Evolutionary conservation across 805 yeast species (phyloP), one percentile per base, ranked within the genome.

Genomic region (Saccharomycopsis vini): DNA sequence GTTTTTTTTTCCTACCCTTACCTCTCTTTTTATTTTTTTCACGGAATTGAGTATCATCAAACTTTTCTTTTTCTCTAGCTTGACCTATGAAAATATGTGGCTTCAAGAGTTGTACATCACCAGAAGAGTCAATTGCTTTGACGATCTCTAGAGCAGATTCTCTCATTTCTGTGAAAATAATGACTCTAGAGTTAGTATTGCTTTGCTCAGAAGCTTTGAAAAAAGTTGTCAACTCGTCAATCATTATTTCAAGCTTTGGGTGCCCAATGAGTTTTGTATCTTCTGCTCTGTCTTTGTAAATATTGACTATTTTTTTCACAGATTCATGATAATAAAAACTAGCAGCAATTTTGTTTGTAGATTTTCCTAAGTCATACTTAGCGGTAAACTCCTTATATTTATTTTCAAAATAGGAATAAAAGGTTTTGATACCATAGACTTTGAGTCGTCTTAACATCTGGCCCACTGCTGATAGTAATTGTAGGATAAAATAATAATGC

Each of bases 11-110:
- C 40, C 64, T 62, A n/a, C 66, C 67, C 46, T 68, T 57, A 3
- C 72, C 70, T 49, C 68, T 71, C 13, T 69, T 68, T 30, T 63
- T 62, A 36, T 67, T 60, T 47, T 72, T 73, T 31, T 64, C 56
- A 10, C 62, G 55, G 51, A 64, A 77, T 5, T 64, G 66, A 2
- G 62, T 73, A 47, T 79, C 79, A 56, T 80, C 83, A 56, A 80
- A 79, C 28, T 71, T 76, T 39, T 79, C 86, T 54, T 77, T 79
- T 43, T 79, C 89, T 49, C 73, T 75, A 0, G 95, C 73, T 58
- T 92, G 99, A 0, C 99, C 99, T 50, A 92, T 86, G 57, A 92
- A 92, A 20, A 90, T 76, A 58, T 86, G 95, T 0, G 97, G 85
- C 40, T 73, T 72, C 19, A 75, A 62, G 21, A 42, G 53, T 33